Evolutionary conservation across 164 flowering plant genomes (phyloP), one percentile per base, ranked within the genome.

Genomic region (grape (Vitis vinifera)): DNA sequence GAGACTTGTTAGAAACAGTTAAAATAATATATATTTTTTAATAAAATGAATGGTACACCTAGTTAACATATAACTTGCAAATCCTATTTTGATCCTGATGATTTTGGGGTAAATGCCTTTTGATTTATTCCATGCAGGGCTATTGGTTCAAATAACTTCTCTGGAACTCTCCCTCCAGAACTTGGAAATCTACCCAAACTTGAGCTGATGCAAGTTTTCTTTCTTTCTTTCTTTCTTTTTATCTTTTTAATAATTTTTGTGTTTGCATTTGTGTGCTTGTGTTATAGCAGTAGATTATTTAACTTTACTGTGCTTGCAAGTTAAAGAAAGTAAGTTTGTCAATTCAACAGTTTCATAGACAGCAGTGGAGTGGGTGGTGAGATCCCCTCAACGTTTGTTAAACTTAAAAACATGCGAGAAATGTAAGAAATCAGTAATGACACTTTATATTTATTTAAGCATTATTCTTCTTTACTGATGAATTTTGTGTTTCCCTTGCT

Each of bases 161-260:
- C 81, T 15, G 90, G 90, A 29, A 49, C 84, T 50, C 78, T 86
- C 16, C 90, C 90, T 61, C 69, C 77, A 15, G 83, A 82, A 70
- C 77, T 86, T 51, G 88, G 90, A 29, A 82, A 79, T 31, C 67
- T 86, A 49, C 67, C 56, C 57, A 78, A 63, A 6, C 73, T 87
- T 15, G 71, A 79, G 64, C 59, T 74, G 65, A n/a, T 83, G 88
- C 82, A 76, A 71, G 88, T 63, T 59, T n/a, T 57, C 17, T 16
- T 13, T 13, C 4, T 8, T 3, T 31, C 44, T 31, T 3, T 31
- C 44, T 31, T 31, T 31, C 44, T 31, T 31, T 4, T 31, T 31
- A 6, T 31, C 44, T 31, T 31, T 3, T 31, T 31, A 31, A 31
- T 31, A 31, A 53, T 17, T 31, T 31, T 6, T 31, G 44, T 31